Conservation (phyloP, 2,329 filamentous ascomycete species). For the Colletotrichum sp. region DNA sequence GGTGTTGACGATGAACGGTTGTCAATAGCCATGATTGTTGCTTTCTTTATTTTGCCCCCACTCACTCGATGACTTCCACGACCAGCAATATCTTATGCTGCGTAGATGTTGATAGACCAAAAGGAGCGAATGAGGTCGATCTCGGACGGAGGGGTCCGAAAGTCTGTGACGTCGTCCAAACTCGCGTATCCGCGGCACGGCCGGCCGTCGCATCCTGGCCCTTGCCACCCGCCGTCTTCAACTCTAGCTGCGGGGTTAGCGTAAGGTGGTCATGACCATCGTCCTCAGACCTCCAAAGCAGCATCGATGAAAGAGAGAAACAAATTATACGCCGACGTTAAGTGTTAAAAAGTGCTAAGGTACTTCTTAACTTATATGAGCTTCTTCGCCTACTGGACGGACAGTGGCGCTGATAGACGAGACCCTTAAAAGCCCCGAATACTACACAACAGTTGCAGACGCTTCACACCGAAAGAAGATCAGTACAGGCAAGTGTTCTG, state of each 20-base stretch:
- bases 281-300: not conserved
- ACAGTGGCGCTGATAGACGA: not conserved
- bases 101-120: not conserved
- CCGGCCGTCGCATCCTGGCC: not conserved
- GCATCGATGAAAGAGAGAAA: not conserved
- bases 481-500: fast-evolving
- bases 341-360: no score
- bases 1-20: not conserved
- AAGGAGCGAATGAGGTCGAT: not conserved
- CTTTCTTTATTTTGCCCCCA: not conserved
- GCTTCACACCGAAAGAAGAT: not conserved
- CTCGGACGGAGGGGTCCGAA: not conserved
- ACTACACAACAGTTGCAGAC: not conserved
- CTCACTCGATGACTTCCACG: not conserved
- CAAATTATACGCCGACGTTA: not conserved
- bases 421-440: not conserved
- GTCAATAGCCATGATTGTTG: not conserved
- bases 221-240: not conserved
- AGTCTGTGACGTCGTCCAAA: constrained; percentile 3
- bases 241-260: not conserved
- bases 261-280: not conserved
- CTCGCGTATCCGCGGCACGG: not conserved
- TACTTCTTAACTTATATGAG: fast-evolving
- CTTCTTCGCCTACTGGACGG: not conserved
- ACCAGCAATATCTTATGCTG: not conserved